Evolutionary conservation across 345 rosid species (phyloP).

Genomic region (Jatropha curcas): DNA sequence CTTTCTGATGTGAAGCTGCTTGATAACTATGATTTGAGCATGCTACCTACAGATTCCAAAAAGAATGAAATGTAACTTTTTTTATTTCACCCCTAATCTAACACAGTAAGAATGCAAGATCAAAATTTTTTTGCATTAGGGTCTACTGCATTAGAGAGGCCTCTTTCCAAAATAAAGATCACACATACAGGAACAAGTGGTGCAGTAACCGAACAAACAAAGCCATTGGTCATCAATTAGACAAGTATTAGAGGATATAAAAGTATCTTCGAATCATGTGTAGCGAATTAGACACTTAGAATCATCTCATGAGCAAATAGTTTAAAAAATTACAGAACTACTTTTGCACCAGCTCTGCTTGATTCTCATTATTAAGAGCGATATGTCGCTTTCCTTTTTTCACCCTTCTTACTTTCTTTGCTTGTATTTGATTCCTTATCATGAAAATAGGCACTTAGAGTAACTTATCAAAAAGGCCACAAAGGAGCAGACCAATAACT

Average conservation of each 20-base stretch:
- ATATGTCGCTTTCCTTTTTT: too few relatives aligned
- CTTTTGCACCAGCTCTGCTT: too few relatives aligned
- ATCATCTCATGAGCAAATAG: neutral
- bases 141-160: neutral
- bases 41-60: neutral
- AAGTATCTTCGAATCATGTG: neutral
- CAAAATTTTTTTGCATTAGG: neutral
- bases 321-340: neutral
- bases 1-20: neutral
- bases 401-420: neutral
- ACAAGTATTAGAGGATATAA: neutral
- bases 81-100: neutral
- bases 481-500: neutral
- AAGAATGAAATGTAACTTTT: neutral
- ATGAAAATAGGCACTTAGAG: neutral
- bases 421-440: neutral
- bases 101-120: neutral
- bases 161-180: neutral
- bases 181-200: neutral
- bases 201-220: neutral
- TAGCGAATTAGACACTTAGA: too few relatives aligned
- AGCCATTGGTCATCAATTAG: constrained; percentile 5
- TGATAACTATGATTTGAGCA: neutral
- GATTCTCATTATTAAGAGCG: neutral
- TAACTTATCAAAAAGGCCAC: neutral